Evolutionary conservation across 441 rosid species (phyloP), one percentile per base, ranked within the genome.

Genomic region (Erodium moschatum): DNA sequence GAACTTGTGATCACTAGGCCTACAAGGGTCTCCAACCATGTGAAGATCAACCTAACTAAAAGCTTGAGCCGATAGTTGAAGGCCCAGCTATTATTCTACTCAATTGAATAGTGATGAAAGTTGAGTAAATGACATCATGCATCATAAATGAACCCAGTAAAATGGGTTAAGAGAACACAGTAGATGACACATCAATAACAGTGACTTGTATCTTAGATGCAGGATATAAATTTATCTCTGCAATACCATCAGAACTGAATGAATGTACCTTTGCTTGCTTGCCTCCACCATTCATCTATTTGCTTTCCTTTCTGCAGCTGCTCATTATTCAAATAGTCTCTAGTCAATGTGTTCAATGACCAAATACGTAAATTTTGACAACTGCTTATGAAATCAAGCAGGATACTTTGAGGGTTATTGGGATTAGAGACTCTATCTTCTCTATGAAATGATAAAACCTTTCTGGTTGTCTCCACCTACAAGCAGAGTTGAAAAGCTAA

Each of bases 241-340:
- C 10, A 69, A 70, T 54, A 67, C 69, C 42, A 64, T 31, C 40
- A 21, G 56, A 66, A 73, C 76, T 29, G 62, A 54, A 54, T 19
- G 35, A 67, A 70, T 70, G 72, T 82, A 94, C 97, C 97, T 87
- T 94, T 88, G 82, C 82, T 83, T 63, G 77, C 89, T 75, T 82
- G 92, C 80, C 84, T 87, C 99, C 97, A 91, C 97, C 99, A 94
- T 80, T 94, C 99, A 82, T 94, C 97, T 70, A 91, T 94, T 82
- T 91, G 99, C 76, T 86, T 94, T 78, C 97, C 99, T 77, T 91
- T 94, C 81, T 85, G 87, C 78, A 94, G 85, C 72, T 94, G 97
- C 74, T 94, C 97, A 72, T 78, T 87, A 75, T 89, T 94, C 78
- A 91, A 83, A 76, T 80, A 89, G 76, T 88, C 94, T 82, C 99